These are phyloP conservation scores for Vaccinium darrowii DNA, from an alignment of 148 eudicot species.

Conservation along the genomic window DNA sequence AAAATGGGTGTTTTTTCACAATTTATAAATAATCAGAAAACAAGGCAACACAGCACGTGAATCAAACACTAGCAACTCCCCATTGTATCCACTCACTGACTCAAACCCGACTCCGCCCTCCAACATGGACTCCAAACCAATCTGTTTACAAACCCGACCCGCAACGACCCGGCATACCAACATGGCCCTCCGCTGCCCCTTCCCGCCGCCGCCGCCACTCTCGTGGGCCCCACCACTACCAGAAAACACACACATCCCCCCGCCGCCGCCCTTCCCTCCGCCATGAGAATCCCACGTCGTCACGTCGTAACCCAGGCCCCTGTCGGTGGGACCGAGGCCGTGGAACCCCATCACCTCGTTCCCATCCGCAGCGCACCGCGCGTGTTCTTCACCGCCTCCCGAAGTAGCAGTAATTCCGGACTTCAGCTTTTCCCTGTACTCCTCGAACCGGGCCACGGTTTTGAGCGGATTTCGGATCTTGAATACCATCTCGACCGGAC, in stretches of 20 bases:
- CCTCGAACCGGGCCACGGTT: constrained; percentile 67
- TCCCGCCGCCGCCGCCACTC: constrained; percentile 73
- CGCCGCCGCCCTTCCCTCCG: constrained; percentile 38
- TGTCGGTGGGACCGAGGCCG: constrained; percentile 53
- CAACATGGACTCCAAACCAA: constrained; percentile 22
- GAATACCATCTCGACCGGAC: constrained; percentile 77
- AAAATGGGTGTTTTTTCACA: constrained; percentile 33
- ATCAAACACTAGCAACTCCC: constrained; percentile 85
- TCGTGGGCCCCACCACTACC: constrained; percentile 87
- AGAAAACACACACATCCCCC: constrained; percentile 53
- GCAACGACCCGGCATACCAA: constrained; percentile 87
- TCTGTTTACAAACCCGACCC: constrained; percentile 62
- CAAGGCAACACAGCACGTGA: constrained; percentile 91
- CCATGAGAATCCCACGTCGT: constrained; percentile 40
- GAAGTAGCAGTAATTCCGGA: constrained; percentile 27
- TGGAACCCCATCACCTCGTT: constrained; percentile 94
- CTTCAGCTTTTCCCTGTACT: constrained; percentile 59
- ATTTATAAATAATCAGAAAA: constrained; percentile 79
- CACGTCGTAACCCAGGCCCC: constrained; percentile 34
- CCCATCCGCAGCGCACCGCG: constrained; percentile 88
- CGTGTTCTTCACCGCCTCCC: constrained; percentile 39
- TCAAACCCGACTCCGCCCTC: constrained; percentile 47
- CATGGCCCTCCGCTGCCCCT: constrained; percentile 74
- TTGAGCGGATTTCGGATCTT: constrained; percentile 63
- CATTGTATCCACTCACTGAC: constrained; percentile 54